A percentile compares a stretch with the other conserved stretches of the same genome.
These are phyloP conservation scores for Ogataea trehalophila DNA, from an alignment of 805 yeast species.

Conservation along the genomic window DNA sequence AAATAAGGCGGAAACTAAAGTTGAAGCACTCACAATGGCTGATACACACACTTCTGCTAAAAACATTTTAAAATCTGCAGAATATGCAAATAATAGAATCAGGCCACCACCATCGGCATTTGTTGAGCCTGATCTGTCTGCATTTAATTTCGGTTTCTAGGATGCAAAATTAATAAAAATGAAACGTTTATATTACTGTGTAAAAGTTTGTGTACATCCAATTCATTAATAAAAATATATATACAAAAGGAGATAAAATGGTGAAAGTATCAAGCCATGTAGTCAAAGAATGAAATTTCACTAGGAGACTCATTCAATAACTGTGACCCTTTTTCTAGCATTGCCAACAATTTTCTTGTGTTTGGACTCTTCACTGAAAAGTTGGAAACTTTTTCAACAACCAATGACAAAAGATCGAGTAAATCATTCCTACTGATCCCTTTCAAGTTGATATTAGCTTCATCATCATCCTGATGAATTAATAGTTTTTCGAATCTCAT, in stretches of 20 bases:
- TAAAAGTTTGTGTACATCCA: not conserved
- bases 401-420: not conserved
- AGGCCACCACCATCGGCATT: slow-evolving; percentile 52
- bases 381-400: slow-evolving; percentile 2
- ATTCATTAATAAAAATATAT: too few relatives aligned
- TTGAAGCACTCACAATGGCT: too few relatives aligned
- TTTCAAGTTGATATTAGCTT: slow-evolving; percentile 3
- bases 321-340: slow-evolving; percentile 18
- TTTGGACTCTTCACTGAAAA: slow-evolving; percentile 7
- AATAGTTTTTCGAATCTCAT: slow-evolving; percentile 11
- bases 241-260: not conserved
- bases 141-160: slow-evolving; percentile 49
- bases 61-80: not conserved
- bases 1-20: too few relatives aligned
- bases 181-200: not conserved
- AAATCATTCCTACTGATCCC: not conserved
- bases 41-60: not conserved
- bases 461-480: slow-evolving; percentile 6
- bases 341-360: slow-evolving; percentile 9
- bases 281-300: slow-evolving; percentile 19
- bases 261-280: not conserved
- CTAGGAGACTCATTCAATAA: slow-evolving; percentile 16
- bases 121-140: slow-evolving; percentile 74
- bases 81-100: slow-evolving; percentile 16
- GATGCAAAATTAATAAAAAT: too few relatives aligned